A percentile compares a stretch with the other conserved stretches of the same genome.
phyloP scores from a whole-genome alignment of 371 early-diverging fungal species.

The Lichtheimia corymbifera region DNA sequence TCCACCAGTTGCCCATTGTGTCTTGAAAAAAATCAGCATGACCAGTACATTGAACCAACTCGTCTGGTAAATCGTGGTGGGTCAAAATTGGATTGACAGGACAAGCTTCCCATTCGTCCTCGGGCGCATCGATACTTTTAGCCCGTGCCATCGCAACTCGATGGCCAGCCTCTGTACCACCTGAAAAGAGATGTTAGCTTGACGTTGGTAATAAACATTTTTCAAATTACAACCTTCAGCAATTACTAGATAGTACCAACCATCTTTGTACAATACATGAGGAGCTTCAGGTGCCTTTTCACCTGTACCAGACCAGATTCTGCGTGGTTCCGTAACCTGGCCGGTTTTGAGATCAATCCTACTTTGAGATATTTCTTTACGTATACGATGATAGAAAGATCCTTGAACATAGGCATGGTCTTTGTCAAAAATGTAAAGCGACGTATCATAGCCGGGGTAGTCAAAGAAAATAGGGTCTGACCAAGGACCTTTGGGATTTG shows the following conservation, averaged over 20 bases:
- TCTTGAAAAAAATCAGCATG: slow-evolving; percentile 27
- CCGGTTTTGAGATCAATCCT: slow-evolving; percentile 19
- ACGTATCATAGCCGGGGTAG: slow-evolving; percentile 22
- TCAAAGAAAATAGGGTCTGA: slow-evolving; percentile 24
- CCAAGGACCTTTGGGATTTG: slow-evolving; percentile 19
- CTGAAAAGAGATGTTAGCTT: slow-evolving; percentile 3
- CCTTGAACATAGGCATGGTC: slow-evolving; percentile 19
- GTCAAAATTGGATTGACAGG: slow-evolving; percentile 20
- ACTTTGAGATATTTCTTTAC: slow-evolving; percentile 21
- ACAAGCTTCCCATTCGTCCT: slow-evolving; percentile 20
- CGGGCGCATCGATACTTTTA: slow-evolving; percentile 12
- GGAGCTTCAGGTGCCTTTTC: slow-evolving; percentile 24
- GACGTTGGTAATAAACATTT: too few relatives aligned
- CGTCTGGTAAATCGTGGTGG: slow-evolving; percentile 15
- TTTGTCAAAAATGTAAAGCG: slow-evolving; percentile 9
- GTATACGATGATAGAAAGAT: slow-evolving; percentile 14
- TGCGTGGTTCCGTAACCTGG: slow-evolving; percentile 2
- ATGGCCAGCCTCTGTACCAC: slow-evolving; percentile 27
- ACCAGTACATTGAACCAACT: slow-evolving; percentile 21
- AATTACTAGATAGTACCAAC: slow-evolving; percentile 25
- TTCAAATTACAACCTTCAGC: slow-evolving; percentile 14
- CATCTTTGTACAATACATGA: slow-evolving; percentile 21
- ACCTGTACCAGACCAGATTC: slow-evolving; percentile 24
- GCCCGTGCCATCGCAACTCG: slow-evolving; percentile 21
- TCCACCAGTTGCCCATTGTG: slow-evolving; percentile 18